Base-by-base conservation (phyloP, 2,329 filamentous ascomycete species). In the Annulohypoxylon truncatum region DNA sequence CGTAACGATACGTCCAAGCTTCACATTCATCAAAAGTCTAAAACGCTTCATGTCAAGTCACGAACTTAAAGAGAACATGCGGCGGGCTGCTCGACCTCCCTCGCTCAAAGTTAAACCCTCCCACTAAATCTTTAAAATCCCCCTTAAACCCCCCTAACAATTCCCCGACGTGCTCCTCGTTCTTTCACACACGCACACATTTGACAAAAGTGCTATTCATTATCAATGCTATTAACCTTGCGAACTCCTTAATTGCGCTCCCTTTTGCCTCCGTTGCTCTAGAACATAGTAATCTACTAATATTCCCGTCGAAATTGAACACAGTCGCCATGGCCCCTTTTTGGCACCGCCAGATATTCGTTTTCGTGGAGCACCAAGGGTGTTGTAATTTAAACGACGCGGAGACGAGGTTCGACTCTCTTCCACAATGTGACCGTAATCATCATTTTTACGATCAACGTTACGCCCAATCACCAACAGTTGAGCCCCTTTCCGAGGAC, bases 381-480 rank as follows among this genome's bases (percentile, higher is more conserved):
- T n/a, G n/a, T n/a, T n/a, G n/a, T n/a, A n/a, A 15, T 20, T 22
- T 22, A 5, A 26, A 38, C 26, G 24, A 55, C 24, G 52, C 52
- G 46, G 38, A 46, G 9, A 9, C 42, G n/a, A 42, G 3, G 35
- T 13, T 54, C 35, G 51, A 61, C 26, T 47, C 24, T 38, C 48
- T 53, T 54, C 48, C 48, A 44, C n/a, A 5, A 28, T 15, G 9
- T 29, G 15, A 28, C 18, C 47, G 57, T 18, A 38, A 53, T 46
- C 22, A 28, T 26, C 8, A 46, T 47, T 53, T 33, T 46, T 53
- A 53, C 38, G 48, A 61, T 35, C 57, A 47, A 35, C 57, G 57
- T 24, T 61, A 61, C 28, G 57, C 57, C 33, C 46, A 61, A 53
- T 52, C 57, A 18, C 22, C 33, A 61, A 54, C 48, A 54, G 35